phyloP scores from a whole-genome alignment of 2,329 filamentous ascomycete species.

The Parasarocladium wereldwijsianum region DNA sequence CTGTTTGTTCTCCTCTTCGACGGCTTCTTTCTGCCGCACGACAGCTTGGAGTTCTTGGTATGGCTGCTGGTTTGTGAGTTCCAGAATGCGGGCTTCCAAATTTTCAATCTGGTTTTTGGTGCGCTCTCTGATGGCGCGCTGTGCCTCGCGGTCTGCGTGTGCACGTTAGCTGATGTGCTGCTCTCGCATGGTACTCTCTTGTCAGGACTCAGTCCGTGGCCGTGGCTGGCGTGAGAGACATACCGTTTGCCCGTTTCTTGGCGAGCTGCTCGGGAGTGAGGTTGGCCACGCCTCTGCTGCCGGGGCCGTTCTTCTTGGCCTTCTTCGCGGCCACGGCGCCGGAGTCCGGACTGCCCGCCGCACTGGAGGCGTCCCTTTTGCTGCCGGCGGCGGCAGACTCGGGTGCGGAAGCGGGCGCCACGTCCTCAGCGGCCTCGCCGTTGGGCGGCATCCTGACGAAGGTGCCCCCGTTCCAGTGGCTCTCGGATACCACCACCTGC shows the following conservation, averaged over 20 bases:
- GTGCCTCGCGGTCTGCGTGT: constrained; percentile 76
- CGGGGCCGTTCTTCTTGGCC: constrained; percentile 29
- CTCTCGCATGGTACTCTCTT: neutral
- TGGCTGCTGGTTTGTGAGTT: constrained; percentile 66
- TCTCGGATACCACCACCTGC: neutral
- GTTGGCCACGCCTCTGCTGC: constrained; percentile 40
- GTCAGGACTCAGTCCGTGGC: constrained; percentile 2
- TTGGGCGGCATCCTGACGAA: constrained; percentile 4
- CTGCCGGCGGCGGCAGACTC: constrained; percentile 5
- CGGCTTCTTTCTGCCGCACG: constrained; percentile 59
- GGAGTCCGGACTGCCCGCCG: constrained; percentile 3
- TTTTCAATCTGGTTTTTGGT: constrained; percentile 68
- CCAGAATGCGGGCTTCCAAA: constrained; percentile 56
- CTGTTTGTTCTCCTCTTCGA: constrained; percentile 67
- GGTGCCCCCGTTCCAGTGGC: neutral
- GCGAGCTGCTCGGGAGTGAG: constrained; percentile 61
- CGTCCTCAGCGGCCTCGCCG: constrained; percentile 5
- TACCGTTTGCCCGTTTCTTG: constrained; percentile 48
- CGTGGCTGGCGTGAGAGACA: constrained; percentile 10
- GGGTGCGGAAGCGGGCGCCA: constrained; percentile 4
- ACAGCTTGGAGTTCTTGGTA: constrained; percentile 72
- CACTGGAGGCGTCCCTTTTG: constrained; percentile 4
- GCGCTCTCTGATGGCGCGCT: constrained; percentile 70
- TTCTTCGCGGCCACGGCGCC: constrained; percentile 16
- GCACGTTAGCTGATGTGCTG: constrained; percentile 6